Evolutionary conservation across 2,329 filamentous ascomycete genomes (phyloP).

Genomic region (Ophiosphaerella herpotricha): DNA sequence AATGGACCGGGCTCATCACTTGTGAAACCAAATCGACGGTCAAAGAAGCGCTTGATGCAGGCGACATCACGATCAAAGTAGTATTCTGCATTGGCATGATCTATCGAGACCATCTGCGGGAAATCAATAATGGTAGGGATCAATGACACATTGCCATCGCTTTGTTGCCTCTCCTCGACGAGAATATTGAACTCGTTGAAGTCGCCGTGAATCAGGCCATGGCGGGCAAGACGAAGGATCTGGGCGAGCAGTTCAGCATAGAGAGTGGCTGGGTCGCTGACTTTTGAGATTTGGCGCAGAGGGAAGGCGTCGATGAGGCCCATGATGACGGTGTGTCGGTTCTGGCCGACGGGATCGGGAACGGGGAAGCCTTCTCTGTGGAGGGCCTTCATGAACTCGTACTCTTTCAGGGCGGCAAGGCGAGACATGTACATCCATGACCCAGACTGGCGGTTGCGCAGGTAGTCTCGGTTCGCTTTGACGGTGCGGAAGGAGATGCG

Average conservation of each 20-base stretch:
- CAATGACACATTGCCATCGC: slow-evolving; percentile 55
- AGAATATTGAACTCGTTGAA: slow-evolving; percentile 99
- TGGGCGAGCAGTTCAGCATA: slow-evolving; percentile 91
- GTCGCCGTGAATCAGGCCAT: slow-evolving; percentile 94
- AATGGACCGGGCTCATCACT: slow-evolving; percentile 82
- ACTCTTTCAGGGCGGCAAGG: slow-evolving; percentile 91
- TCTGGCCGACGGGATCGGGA: slow-evolving; percentile 84
- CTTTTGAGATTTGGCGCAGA: slow-evolving; percentile 80
- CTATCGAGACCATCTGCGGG: slow-evolving; percentile 95
- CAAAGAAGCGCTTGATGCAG: slow-evolving; percentile 94
- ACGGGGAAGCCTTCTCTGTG: slow-evolving; percentile 85
- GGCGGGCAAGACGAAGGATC: slow-evolving; percentile 79
- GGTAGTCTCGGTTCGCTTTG: slow-evolving; percentile 93
- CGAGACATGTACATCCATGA: slow-evolving; percentile 99
- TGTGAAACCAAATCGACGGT: slow-evolving; percentile 84
- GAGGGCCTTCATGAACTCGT: slow-evolving; percentile 88
- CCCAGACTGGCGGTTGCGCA: slow-evolving; percentile 76
- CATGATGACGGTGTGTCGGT: slow-evolving; percentile 96
- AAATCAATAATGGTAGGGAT: slow-evolving; percentile 94
- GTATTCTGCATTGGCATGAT: slow-evolving; percentile 91
- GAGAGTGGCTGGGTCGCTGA: slow-evolving; percentile 81
- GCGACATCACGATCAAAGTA: slow-evolving; percentile 97
- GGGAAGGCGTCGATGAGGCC: slow-evolving; percentile 89
- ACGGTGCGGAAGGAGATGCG: slow-evolving; percentile 97
- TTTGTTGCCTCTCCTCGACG: slow-evolving; percentile 70